A percentile compares a stretch with the other conserved stretches of the same genome.
These are phyloP conservation scores for Capronia coronata DNA, from an alignment of 2,329 filamentous ascomycete species.

Conservation along the genomic window DNA sequence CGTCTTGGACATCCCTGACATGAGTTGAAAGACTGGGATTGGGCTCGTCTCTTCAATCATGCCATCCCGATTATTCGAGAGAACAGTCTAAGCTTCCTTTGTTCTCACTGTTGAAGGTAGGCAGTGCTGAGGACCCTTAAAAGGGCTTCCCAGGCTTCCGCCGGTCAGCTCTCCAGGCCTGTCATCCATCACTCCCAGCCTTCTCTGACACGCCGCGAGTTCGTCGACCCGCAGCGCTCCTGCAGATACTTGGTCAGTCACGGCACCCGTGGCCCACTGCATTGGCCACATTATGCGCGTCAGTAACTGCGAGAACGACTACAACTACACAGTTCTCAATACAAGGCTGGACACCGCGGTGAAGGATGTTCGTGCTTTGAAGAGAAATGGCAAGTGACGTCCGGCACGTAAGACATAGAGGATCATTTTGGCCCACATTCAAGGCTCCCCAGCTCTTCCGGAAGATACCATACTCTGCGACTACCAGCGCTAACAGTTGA, in stretches of 20 bases:
- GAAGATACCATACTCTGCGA: no score
- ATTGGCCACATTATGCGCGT: not conserved
- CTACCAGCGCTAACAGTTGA: no score
- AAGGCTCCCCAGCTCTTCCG: no score
- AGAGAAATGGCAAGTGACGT: no score
- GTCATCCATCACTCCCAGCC: not conserved
- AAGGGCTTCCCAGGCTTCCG: not conserved
- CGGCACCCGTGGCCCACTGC: not conserved
- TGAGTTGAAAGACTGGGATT: not conserved
- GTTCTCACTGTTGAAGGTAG: not conserved
- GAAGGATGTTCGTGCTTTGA: no score
- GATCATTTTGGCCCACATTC: no score
- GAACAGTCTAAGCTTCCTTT: not conserved
- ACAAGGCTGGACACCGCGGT: no score
- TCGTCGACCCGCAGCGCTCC: not conserved
- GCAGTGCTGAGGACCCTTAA: not conserved
- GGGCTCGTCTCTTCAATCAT: no score
- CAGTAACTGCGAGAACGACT: not conserved
- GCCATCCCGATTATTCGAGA: not conserved
- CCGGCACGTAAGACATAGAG: no score
- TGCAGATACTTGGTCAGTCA: not conserved
- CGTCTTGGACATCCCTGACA: not conserved
- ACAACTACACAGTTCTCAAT: no score
- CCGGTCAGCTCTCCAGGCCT: not conserved
- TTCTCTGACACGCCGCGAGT: not conserved